These are phyloP conservation scores for Verticillium isaacii DNA, from an alignment of 2,329 filamentous ascomycete species.

Conservation along the genomic window DNA sequence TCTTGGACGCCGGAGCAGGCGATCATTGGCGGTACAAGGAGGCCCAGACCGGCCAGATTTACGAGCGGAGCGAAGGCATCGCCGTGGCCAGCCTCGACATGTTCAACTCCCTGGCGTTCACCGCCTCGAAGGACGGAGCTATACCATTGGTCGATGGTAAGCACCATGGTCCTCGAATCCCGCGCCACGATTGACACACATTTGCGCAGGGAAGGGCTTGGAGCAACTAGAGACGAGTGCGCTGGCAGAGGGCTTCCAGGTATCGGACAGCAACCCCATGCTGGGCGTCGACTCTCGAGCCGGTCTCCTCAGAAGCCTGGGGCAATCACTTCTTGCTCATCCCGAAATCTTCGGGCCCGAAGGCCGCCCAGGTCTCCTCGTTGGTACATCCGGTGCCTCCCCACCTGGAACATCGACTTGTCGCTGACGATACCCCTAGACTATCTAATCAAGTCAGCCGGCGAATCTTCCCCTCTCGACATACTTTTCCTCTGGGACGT, in stretches of 20 bases:
- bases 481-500: constrained; percentile 34
- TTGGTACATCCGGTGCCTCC: constrained; percentile 27
- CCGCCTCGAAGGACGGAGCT: constrained; percentile 8
- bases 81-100: constrained; percentile 46
- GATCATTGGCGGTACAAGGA: constrained; percentile 43
- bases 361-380: constrained; percentile 41
- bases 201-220: constrained; percentile 25
- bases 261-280: constrained; percentile 37
- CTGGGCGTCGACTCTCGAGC: constrained; percentile 38
- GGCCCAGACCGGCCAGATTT: constrained; percentile 23
- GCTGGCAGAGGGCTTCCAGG: constrained; percentile 36
- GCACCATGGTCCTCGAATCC: background rate
- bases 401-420: constrained; percentile 5
- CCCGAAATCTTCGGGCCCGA: constrained; percentile 33
- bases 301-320: constrained; percentile 34
- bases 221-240: constrained; percentile 22
- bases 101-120: constrained; percentile 38
- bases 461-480: constrained; percentile 25
- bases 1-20: constrained; percentile 51
- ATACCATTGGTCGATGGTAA: constrained; percentile 29
- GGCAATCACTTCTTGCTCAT: constrained; percentile 30
- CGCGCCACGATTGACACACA: background rate
- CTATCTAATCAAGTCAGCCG: constrained; percentile 26
- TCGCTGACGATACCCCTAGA: constrained; percentile 22
- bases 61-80: constrained; percentile 44